Conservation (phyloP, 768 basidiomycete species). For the Hypholoma sublateritium region DNA sequence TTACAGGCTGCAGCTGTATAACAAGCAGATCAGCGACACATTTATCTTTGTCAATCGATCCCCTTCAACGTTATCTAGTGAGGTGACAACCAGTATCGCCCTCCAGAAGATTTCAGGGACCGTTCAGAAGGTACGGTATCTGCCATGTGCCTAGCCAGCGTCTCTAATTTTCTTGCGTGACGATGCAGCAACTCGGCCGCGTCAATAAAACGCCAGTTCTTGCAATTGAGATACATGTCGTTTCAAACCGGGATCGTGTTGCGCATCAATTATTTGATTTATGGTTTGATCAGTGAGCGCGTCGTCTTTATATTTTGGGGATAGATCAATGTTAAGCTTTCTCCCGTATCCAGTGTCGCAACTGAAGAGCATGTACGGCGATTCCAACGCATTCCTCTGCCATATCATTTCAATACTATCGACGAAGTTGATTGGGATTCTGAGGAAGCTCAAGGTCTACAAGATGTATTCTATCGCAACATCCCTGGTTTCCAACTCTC, state of each 20-base stretch:
- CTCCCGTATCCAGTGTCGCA: conserved; percentile 34
- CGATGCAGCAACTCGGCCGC: conserved; percentile 57
- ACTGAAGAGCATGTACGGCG: conserved; percentile 48
- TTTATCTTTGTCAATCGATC: conserved; percentile 59
- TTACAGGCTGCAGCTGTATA: conserved; percentile 57
- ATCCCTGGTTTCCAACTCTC: conserved; percentile 11
- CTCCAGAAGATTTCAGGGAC: conserved; percentile 56
- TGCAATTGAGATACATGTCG: conserved; percentile 64
- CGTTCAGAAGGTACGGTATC: conserved; percentile 45
- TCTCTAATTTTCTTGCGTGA: too few species aligned
- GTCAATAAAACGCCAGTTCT: conserved; percentile 50
- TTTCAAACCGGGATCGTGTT: conserved; percentile 65
- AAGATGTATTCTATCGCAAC: conserved; percentile 29
- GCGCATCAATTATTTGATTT: conserved; percentile 69
- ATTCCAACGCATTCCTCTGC: conserved; percentile 39
- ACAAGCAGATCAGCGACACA: conserved; percentile 49
- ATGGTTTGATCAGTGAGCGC: conserved; percentile 63
- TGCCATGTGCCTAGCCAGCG: background rate
- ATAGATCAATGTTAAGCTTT: background rate
- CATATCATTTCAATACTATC: conserved; percentile 43
- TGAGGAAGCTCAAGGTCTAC: conserved; percentile 26
- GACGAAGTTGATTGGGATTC: conserved; percentile 39
- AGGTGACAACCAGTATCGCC: conserved; percentile 59
- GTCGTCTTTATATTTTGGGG: background rate
- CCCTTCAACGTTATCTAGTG: conserved; percentile 41